These are phyloP conservation scores for Nakaseomyces kungkrabaensis DNA, from an alignment of 1,139 yeast species.

Conservation along the genomic window DNA sequence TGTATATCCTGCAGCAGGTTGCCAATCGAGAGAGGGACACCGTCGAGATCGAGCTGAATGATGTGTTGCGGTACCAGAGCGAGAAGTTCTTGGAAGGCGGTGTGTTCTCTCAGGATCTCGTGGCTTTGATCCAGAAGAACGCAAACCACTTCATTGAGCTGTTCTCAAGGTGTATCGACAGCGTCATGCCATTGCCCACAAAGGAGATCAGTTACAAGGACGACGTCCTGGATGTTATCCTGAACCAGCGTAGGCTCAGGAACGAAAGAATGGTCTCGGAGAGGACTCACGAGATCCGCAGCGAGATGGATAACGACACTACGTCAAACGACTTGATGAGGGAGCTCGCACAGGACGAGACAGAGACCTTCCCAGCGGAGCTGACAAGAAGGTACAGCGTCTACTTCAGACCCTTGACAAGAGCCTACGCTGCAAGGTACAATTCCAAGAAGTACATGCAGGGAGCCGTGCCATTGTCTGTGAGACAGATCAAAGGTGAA, in stretches of 20 bases:
- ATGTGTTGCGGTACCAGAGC: constrained; percentile 55
- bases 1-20: constrained; percentile 62
- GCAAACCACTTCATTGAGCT: constrained; percentile 72
- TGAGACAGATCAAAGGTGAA: constrained; percentile 78
- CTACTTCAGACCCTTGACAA: constrained; percentile 72
- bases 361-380: constrained; percentile 66
- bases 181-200: constrained; percentile 73
- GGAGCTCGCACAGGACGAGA: constrained; percentile 28
- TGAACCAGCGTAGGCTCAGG: constrained; percentile 79
- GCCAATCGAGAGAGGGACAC: constrained; percentile 75
- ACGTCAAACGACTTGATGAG: constrained; percentile 24
- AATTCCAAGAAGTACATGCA: constrained; percentile 12
- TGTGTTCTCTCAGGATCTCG: constrained; percentile 22
- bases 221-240: constrained; percentile 85
- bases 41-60: constrained; percentile 72
- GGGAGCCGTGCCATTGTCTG: constrained; percentile 57
- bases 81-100: constrained; percentile 27
- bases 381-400: constrained; percentile 78
- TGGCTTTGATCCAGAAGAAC: constrained; percentile 46
- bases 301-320: constrained; percentile 37
- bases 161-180: constrained; percentile 66
- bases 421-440: constrained; percentile 18
- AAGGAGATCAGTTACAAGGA: constrained; percentile 69
- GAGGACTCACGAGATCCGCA: constrained; percentile 34
- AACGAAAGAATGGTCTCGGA: constrained; percentile 48